Percentiles rank a stretch among this genome's conserved stretches.
These are phyloP conservation scores for Friedmanniomyces simplex DNA, from an alignment of 495 filamentous ascomycete genomes.

Conservation along the genomic window DNA sequence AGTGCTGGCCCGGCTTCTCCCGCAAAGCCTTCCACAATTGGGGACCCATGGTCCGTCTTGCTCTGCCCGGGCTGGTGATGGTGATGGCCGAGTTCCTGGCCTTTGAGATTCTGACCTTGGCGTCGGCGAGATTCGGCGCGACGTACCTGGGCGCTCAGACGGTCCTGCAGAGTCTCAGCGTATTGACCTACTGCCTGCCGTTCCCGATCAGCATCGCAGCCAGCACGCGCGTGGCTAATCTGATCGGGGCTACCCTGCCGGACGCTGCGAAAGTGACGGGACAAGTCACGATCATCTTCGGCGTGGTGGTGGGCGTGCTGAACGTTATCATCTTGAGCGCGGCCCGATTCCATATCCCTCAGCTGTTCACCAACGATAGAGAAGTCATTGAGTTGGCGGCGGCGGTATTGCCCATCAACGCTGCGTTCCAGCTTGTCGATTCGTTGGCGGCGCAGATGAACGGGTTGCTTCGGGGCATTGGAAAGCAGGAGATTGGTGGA, in stretches of 20 bases:
- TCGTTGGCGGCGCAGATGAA: conserved; percentile 66
- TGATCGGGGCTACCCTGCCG: conserved; percentile 32
- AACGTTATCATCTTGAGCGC: conserved; percentile 58
- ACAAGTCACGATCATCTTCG: conserved; percentile 44
- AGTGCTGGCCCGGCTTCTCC: conserved; percentile 78
- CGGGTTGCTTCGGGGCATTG: conserved; percentile 73
- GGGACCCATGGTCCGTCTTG: conserved; percentile 77
- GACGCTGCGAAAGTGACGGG: conserved; percentile 31
- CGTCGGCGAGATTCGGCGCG: conserved; percentile 38
- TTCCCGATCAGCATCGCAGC: conserved; percentile 34
- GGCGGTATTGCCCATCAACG: conserved; percentile 61
- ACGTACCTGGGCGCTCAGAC: conserved; percentile 55
- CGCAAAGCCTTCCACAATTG: conserved; percentile 63
- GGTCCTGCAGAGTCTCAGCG: conserved; percentile 42
- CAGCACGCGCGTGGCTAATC: conserved; percentile 33
- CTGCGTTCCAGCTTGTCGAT: conserved; percentile 83
- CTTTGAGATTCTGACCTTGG: conserved; percentile 47
- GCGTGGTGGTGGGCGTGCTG: conserved; percentile 59
- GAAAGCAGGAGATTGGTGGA: conserved; percentile 77
- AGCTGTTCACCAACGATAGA: conserved; percentile 67
- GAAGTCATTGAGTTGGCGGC: conserved; percentile 72
- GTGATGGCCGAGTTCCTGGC: conserved; percentile 80
- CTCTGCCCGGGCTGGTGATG: conserved; percentile 80
- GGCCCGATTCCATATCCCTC: conserved; percentile 57
- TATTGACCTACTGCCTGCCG: conserved; percentile 33